phyloP scores from a whole-genome alignment of 768 basidiomycete species.

The Tubosaeta brunneosetosa region DNA sequence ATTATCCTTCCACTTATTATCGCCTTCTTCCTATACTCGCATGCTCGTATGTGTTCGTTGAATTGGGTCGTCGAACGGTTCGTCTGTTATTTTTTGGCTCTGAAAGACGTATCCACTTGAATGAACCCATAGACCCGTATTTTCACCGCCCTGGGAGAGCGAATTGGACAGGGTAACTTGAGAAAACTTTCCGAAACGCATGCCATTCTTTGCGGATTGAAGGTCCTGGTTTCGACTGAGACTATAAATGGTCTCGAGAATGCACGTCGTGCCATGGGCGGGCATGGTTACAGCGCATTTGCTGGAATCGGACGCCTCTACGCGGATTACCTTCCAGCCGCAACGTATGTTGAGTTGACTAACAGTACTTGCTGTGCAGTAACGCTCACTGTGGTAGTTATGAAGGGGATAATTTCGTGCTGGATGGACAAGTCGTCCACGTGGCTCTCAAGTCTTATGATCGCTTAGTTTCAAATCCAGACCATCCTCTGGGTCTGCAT shows the following conservation, averaged over 20 bases:
- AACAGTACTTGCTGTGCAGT: background rate
- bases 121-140: conserved; percentile 36
- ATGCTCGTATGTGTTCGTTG: conserved; percentile 64
- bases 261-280: conserved; percentile 68
- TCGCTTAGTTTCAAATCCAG: conserved; percentile 35
- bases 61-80: conserved; percentile 57
- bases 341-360: conserved; percentile 43
- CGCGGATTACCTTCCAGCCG: conserved; percentile 59
- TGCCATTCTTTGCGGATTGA: conserved; percentile 64
- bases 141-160: conserved; percentile 46
- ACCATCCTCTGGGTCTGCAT: conserved; percentile 11
- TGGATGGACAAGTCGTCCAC: conserved; percentile 70
- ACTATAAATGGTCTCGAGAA: conserved; percentile 57
- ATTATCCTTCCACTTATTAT: conserved; percentile 68
- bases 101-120: background rate
- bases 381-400: conserved; percentile 37
- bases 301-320: conserved; percentile 63
- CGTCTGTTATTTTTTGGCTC: conserved; percentile 10
- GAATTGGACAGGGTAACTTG: conserved; percentile 52
- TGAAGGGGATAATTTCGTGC: conserved; percentile 77
- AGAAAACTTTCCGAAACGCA: conserved; percentile 69
- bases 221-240: conserved; percentile 52
- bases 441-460: conserved; percentile 60
- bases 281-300: conserved; percentile 71
- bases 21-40: conserved; percentile 69